Evolutionary conservation across 768 basidiomycete genomes (phyloP), one percentile per base, ranked within the genome.

Genomic region (Leccinum rimulosum): DNA sequence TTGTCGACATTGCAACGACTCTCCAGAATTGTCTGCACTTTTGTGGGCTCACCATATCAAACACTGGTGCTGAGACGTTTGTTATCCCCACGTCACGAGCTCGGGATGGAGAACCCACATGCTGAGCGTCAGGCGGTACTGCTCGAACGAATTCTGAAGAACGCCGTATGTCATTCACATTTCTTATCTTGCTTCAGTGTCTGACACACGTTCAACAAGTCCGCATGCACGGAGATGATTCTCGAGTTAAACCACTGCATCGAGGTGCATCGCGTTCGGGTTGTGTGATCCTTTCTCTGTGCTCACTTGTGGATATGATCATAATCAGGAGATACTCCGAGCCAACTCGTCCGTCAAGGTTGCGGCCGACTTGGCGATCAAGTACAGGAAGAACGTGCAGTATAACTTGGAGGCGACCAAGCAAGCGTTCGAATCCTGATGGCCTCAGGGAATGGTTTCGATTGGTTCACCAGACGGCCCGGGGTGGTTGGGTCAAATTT

Each of bases 201-300:
- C 58, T 60, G 50, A 51, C 14, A 19, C 22, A 25, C 36, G 51
- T 30, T 25, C 64, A 95, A 45, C 19, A 45, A 45, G 94, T 91
- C 91, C 54, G 95, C 94, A 75, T 95, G 93, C 74, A 93, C 93
- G 33, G 95, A 98, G 73, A 87, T 88, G 74, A 84, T 97, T 57
- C 72, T 87, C 27, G 95, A 96, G 70, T 80, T 97, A 59, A 96
- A 96, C 68, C 88, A 89, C 60, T 93, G 90, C 68, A 76, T 95
- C 61, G 88, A 93, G 76, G 93, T 94, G 54, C 19, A 17, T 36
- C 4, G 40, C 49, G 49, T 8, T 40, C 57, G 33, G 49, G 36
- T 6, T 15, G 10, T 52, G 12, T 6, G 33, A 35, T 35, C 12
- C 33, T 12, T 33, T 33, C 11, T 5, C 33, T 33, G 36, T 52